phyloP scores from a whole-genome alignment of 441 rosid genomes.

The Gossypium laxum region DNA sequence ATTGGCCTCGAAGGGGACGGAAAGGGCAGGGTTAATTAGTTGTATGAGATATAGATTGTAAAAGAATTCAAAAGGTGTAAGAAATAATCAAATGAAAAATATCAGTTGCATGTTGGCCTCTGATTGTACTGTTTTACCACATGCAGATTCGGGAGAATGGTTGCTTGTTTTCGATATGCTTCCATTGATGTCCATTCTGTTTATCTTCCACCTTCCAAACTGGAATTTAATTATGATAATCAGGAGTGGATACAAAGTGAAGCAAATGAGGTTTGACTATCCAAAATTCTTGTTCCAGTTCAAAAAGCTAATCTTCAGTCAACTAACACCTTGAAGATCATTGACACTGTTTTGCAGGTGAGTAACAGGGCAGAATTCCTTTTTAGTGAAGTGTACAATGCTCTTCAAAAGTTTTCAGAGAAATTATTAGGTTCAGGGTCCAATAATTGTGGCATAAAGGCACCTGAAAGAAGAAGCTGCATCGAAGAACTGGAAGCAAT shows the following conservation, averaged over 20 bases:
- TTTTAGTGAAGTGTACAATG: slow-evolving; percentile 39
- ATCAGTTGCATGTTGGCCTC: slow-evolving; percentile 15
- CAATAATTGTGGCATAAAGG: slow-evolving; percentile 22
- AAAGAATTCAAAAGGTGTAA: background rate
- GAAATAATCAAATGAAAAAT: background rate
- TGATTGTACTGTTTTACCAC: slow-evolving; percentile 14
- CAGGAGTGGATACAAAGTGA: slow-evolving; percentile 51
- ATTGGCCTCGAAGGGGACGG: background rate
- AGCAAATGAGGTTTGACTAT: slow-evolving; percentile 32
- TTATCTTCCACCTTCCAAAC: slow-evolving; percentile 51
- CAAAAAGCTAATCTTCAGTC: slow-evolving; percentile 10
- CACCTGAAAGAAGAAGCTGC: slow-evolving; percentile 25
- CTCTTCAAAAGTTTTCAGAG: slow-evolving; percentile 39
- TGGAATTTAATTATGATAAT: slow-evolving; percentile 46
- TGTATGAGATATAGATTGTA: background rate
- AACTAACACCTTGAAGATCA: slow-evolving; percentile 8
- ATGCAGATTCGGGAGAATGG: slow-evolving; percentile 62
- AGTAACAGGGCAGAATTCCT: slow-evolving; percentile 39
- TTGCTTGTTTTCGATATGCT: slow-evolving; percentile 75
- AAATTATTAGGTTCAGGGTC: slow-evolving; percentile 29
- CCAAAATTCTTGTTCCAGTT: slow-evolving; percentile 10
- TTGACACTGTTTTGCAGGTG: slow-evolving; percentile 33
- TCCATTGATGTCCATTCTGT: slow-evolving; percentile 59
- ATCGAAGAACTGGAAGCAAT: slow-evolving; percentile 43
- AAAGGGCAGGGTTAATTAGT: background rate